These are phyloP conservation scores for Musa itinerans DNA, from an alignment of 176 grass and related monocot species.

Conservation along the genomic window DNA sequence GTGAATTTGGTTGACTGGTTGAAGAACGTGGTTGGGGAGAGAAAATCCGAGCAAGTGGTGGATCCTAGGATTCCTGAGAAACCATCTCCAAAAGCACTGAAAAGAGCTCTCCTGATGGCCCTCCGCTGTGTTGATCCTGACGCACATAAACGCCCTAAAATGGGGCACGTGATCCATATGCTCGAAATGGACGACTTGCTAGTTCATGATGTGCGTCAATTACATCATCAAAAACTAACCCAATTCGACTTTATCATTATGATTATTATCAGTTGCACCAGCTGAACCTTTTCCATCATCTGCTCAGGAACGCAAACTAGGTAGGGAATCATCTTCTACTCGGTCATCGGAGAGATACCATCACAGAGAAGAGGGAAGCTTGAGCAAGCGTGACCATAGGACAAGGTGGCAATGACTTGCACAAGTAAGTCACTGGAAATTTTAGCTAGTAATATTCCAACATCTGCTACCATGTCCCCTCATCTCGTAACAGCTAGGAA, in stretches of 20 bases:
- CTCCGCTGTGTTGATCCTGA: constrained; percentile 83
- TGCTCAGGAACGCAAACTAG: constrained; percentile 53
- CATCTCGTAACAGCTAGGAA: too few relatives aligned
- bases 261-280: not conserved
- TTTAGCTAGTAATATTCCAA: too few relatives aligned
- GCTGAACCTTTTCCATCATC: not conserved
- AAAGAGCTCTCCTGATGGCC: constrained; percentile 64
- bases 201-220: constrained; percentile 40
- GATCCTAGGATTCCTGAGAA: constrained; percentile 59
- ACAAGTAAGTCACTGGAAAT: too few relatives aligned
- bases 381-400: constrained; percentile 40
- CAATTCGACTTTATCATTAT: not conserved
- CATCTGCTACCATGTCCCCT: too few relatives aligned
- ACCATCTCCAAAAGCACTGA: constrained; percentile 63
- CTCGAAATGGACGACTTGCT: constrained; percentile 78
- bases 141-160: constrained; percentile 54
- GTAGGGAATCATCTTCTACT: constrained; percentile 31
- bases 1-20: constrained; percentile 85
- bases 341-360: constrained; percentile 25
- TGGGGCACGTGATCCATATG: constrained; percentile 83
- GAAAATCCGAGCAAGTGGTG: constrained; percentile 67
- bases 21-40: constrained; percentile 77
- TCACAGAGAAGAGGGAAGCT: constrained; percentile 33
- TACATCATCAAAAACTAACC: not conserved
- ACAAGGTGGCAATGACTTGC: constrained; percentile 22